Evolutionary conservation across 208 protist species (phyloP).

Genomic region (Porcisia hertigi): DNA sequence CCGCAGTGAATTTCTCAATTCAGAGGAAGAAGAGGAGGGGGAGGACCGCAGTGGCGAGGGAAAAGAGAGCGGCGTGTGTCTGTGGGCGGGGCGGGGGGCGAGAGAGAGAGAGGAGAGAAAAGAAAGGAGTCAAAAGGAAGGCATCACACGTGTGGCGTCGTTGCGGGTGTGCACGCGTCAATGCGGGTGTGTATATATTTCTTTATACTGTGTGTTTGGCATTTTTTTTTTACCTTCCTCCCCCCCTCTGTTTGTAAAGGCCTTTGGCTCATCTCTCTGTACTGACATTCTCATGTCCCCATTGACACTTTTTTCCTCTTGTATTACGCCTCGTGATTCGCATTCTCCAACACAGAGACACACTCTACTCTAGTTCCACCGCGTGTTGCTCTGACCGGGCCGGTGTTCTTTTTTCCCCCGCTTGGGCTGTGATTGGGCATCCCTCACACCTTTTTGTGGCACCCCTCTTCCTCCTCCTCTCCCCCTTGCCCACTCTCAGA

Average conservation of each 20-base stretch:
- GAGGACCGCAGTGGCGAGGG: no score
- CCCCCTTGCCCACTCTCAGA: background rate
- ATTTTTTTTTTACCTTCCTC: background rate
- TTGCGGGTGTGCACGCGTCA: background rate
- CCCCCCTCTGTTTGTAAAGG: background rate
- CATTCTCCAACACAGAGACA: background rate
- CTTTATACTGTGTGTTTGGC: no score
- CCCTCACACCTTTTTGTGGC: background rate
- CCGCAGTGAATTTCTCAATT: slow-evolving; percentile 25
- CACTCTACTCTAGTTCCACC: no score
- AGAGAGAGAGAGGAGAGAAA: background rate
- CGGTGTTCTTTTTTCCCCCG: no score
- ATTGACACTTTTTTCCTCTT: background rate
- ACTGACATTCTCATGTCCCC: background rate
- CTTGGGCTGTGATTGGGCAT: no score
- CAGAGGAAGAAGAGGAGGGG: background rate
- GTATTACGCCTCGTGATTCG: background rate
- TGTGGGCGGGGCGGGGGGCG: background rate
- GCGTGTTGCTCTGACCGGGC: no score
- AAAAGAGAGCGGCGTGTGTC: no score
- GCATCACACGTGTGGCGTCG: background rate
- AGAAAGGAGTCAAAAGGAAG: background rate
- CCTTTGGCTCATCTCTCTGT: background rate
- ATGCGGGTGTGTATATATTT: background rate
- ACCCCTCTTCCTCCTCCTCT: background rate